phyloP scores from a whole-genome alignment of 2,329 filamentous ascomycete genomes.

The Alternaria novae-zelandiae region DNA sequence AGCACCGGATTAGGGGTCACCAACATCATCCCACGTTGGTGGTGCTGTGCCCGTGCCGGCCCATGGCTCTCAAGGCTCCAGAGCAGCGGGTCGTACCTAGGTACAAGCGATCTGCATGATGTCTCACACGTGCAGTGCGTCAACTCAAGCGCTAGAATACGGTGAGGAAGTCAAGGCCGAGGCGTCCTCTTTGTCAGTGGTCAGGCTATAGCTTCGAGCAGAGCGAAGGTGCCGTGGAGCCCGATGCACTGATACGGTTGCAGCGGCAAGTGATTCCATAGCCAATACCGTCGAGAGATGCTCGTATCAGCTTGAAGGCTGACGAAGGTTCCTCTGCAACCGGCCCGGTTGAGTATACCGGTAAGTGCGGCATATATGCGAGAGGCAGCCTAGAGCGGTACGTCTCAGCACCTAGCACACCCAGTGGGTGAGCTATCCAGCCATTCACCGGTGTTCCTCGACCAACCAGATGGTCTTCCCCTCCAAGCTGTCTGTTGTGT shows the following conservation, averaged over 20 bases:
- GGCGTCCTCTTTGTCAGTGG: not conserved
- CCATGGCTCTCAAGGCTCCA: not conserved
- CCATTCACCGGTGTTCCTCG: not conserved
- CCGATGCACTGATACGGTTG: not conserved
- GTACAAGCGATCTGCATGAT: not conserved
- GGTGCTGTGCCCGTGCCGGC: not conserved
- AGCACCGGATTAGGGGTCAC: not conserved
- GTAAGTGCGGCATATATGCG: slow-evolving; percentile 8
- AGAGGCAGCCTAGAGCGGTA: slow-evolving; percentile 6
- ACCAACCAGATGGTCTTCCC: not conserved
- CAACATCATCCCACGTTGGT: not conserved
- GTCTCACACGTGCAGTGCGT: not conserved
- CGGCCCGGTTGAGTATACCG: not conserved
- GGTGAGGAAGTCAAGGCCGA: not conserved
- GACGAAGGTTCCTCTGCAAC: not conserved
- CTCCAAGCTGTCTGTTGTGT: not conserved
- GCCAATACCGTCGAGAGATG: not conserved
- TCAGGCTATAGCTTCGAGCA: not conserved
- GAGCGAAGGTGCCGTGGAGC: not conserved
- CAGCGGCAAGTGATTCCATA: not conserved
- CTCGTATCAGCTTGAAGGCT: not conserved
- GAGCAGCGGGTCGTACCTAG: not conserved
- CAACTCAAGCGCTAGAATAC: not conserved
- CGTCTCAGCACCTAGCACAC: not conserved
- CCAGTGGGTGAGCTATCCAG: not conserved